These are phyloP conservation scores for Cyberlindnera xishuangbannaensis DNA, from an alignment of 805 yeast genomes.

Conservation along the genomic window DNA sequence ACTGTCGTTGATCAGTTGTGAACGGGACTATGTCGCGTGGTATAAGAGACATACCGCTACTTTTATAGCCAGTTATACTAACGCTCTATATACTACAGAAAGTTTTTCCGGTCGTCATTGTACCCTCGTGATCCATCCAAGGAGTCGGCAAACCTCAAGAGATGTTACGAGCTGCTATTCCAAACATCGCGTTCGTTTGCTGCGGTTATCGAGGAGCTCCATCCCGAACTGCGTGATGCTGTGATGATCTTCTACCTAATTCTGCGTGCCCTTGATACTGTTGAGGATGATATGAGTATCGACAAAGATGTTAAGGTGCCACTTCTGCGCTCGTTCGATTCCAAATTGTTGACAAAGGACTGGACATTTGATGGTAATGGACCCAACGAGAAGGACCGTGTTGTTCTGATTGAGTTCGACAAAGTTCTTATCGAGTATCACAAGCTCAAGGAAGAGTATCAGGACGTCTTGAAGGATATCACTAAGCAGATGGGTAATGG, in stretches of 20 bases:
- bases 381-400: constrained; percentile 75
- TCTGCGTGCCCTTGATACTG: constrained; percentile 87
- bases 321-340: constrained; percentile 60
- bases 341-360: constrained; percentile 53
- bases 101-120: constrained; percentile 34
- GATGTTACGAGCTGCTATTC: constrained; percentile 64
- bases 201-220: constrained; percentile 87
- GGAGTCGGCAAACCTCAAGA: constrained; percentile 40
- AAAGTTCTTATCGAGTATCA: constrained; percentile 65
- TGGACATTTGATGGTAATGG: constrained; percentile 80
- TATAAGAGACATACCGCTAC: no score
- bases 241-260: constrained; percentile 81
- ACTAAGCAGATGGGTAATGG: constrained; percentile 91
- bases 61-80: no score
- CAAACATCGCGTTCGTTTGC: constrained; percentile 86
- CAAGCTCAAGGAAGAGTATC: constrained; percentile 66
- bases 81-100: no score
- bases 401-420: constrained; percentile 77
- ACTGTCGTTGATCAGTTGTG: no score
- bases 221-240: constrained; percentile 81
- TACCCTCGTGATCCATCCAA: constrained; percentile 30
- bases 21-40: no score
- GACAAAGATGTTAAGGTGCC: constrained; percentile 69
- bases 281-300: constrained; percentile 93
- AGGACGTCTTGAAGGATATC: constrained; percentile 71